These are phyloP conservation scores for Favolaschia claudopus DNA, from an alignment of 768 basidiomycete species.

Conservation along the genomic window DNA sequence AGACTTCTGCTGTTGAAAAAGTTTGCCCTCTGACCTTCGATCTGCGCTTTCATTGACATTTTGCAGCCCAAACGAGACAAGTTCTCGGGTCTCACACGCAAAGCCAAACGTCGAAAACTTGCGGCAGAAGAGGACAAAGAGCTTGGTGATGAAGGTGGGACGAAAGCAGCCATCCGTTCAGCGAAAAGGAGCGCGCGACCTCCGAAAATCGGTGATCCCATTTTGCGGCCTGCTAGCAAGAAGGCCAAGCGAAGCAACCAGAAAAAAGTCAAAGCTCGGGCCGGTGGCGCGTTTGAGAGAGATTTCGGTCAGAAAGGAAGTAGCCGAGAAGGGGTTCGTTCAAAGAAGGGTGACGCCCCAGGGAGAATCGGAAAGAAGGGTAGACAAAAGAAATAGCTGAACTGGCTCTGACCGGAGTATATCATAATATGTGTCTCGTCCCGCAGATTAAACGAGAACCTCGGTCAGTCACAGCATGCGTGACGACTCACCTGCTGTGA, in stretches of 20 bases:
- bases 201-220: constrained; percentile 73
- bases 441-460: too few relatives aligned
- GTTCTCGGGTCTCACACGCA: constrained; percentile 85
- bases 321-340: constrained; percentile 64
- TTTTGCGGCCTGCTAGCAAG: constrained; percentile 37
- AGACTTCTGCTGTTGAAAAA: constrained; percentile 36
- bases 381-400: constrained; percentile 40
- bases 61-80: constrained; percentile 78
- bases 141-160: constrained; percentile 55
- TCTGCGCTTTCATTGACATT: constrained; percentile 13
- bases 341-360: constrained; percentile 67
- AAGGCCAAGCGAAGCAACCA: constrained; percentile 44
- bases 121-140: constrained; percentile 83
- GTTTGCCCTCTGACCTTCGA: too few relatives aligned
- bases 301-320: constrained; percentile 60
- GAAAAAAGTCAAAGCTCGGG: constrained; percentile 41
- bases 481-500: neutral
- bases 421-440: neutral
- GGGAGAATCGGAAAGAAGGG: constrained; percentile 62
- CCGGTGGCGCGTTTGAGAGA: constrained; percentile 59
- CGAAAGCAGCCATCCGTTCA: constrained; percentile 81
- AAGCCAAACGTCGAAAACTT: constrained; percentile 87
- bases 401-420: neutral
- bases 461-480: neutral
- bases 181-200: constrained; percentile 84